A percentile compares a stretch with the other conserved stretches of the same genome.
These are phyloP conservation scores for Pestalotiopsis sp. DNA, from an alignment of 2,329 filamentous ascomycete genomes.

Conservation along the genomic window DNA sequence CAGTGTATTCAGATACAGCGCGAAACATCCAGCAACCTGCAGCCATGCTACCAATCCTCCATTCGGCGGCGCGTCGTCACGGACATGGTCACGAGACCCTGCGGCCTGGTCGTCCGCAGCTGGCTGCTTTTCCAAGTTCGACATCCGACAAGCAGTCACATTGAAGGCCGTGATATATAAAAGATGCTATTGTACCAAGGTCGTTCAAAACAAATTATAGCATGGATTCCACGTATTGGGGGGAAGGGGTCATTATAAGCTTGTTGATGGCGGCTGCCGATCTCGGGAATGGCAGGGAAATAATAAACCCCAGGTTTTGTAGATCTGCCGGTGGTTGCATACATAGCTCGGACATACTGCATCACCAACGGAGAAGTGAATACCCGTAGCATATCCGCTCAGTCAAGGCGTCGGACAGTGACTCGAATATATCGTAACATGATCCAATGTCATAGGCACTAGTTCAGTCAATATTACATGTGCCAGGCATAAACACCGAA, in stretches of 20 bases:
- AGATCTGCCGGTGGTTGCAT: neutral
- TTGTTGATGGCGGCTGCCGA: neutral
- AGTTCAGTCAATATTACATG: too few relatives aligned
- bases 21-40: constrained; percentile 21
- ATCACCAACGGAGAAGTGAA: neutral
- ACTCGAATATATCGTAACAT: too few relatives aligned
- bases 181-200: neutral
- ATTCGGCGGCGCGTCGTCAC: constrained; percentile 15
- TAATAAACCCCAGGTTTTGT: neutral
- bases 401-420: too few relatives aligned
- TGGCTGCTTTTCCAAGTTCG: neutral
- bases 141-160: neutral
- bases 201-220: neutral
- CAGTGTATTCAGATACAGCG: neutral
- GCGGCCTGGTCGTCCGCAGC: neutral
- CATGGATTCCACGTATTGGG: neutral
- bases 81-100: neutral
- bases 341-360: neutral
- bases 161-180: neutral
- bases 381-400: neutral
- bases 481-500: too few relatives aligned
- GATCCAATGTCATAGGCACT: too few relatives aligned
- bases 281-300: neutral
- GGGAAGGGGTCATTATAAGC: neutral
- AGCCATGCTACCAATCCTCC: constrained; percentile 25